These are phyloP conservation scores for Solanum clarkiae DNA, from an alignment of 257 asterid species.

Conservation along the genomic window DNA sequence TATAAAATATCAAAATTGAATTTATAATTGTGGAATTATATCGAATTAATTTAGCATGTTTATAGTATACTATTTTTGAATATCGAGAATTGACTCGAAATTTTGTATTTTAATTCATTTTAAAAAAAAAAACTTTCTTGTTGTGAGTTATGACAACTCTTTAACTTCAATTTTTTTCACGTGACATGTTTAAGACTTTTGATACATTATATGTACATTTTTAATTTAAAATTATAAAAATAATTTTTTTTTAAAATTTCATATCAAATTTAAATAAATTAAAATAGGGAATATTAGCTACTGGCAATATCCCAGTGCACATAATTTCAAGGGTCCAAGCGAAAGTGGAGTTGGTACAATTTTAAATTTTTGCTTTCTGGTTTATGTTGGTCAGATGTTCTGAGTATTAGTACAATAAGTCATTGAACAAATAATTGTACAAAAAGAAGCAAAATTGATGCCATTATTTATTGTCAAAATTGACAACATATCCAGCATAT, in stretches of 20 bases:
- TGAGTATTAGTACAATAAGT: neutral
- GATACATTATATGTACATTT: neutral
- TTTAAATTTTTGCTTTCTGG: neutral
- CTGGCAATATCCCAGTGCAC: neutral
- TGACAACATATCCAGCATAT: neutral
- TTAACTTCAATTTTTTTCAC: neutral
- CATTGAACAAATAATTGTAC: neutral
- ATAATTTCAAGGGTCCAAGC: neutral
- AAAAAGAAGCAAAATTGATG: neutral
- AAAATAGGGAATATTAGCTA: neutral
- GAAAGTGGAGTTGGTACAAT: neutral
- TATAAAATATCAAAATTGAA: too few species aligned
- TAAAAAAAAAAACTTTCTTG: neutral
- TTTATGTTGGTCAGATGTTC: neutral
- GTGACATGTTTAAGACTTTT: neutral
- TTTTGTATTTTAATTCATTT: fast-evolving
- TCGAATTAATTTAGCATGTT: neutral
- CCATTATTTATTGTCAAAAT: neutral
- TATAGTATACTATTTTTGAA: neutral
- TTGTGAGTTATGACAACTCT: neutral
- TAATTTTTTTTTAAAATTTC: neutral
- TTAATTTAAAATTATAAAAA: neutral
- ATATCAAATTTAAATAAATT: neutral
- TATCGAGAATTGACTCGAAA: too few species aligned
- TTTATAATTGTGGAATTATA: too few species aligned